Percentiles rank a stretch among this genome's conserved stretches.
These are phyloP conservation scores for Capillidium heterosporum DNA, from an alignment of 371 early-diverging fungal genomes.

Conservation along the genomic window DNA sequence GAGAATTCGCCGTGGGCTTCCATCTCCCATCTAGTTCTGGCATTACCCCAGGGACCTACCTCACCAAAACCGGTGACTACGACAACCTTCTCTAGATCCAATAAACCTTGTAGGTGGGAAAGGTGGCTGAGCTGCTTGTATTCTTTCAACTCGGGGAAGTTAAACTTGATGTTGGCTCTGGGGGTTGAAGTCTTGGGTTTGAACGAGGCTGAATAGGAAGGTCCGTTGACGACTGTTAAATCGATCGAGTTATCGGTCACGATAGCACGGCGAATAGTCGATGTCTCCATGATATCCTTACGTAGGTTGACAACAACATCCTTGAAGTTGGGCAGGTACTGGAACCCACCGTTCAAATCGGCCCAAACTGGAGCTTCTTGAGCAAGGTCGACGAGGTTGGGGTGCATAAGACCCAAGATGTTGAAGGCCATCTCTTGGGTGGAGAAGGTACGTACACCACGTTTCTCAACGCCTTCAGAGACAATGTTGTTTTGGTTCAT, in stretches of 20 bases:
- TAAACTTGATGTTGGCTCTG: constrained; percentile 85
- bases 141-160: constrained; percentile 57
- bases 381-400: constrained; percentile 54
- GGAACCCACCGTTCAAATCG: constrained; percentile 85
- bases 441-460: constrained; percentile 87
- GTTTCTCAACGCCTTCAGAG: constrained; percentile 76
- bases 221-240: constrained; percentile 50
- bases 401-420: constrained; percentile 80
- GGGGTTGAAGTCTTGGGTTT: constrained; percentile 63
- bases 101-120: constrained; percentile 62
- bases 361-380: constrained; percentile 79
- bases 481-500: constrained; percentile 86
- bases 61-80: constrained; percentile 90
- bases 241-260: constrained; percentile 59
- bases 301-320: constrained; percentile 56
- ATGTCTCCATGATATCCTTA: constrained; percentile 52
- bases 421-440: constrained; percentile 89
- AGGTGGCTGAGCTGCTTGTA: constrained; percentile 47
- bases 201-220: constrained; percentile 45
- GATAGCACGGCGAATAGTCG: constrained; percentile 76
- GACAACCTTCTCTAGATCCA: constrained; percentile 82
- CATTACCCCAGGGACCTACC: constrained; percentile 86
- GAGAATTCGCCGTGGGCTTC: constrained; percentile 85
- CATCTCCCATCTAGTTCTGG: constrained; percentile 95
- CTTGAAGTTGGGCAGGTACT: constrained; percentile 61